Percentiles rank a stretch among this genome's conserved stretches.
Evolutionary conservation across 1,139 yeast genomes (phyloP).

Genomic region (Nakaseomyces delphensis): DNA sequence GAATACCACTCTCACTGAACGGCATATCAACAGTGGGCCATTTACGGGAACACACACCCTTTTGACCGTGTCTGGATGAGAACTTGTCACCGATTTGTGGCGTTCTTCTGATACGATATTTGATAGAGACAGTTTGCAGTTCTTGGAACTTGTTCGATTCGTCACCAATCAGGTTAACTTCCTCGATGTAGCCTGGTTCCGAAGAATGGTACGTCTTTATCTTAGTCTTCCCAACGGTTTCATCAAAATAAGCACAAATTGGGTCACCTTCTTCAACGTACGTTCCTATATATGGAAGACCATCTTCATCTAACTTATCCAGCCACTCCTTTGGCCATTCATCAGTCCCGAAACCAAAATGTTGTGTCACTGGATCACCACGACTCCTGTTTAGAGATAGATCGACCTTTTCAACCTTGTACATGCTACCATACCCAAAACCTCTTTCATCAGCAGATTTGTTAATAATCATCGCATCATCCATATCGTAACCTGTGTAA

Average conservation of each 20-base stretch:
- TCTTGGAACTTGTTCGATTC: constrained; percentile 64
- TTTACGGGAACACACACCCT: constrained; percentile 97
- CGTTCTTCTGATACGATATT: constrained; percentile 82
- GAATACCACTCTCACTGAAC: constrained; percentile 89
- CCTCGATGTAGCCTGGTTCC: constrained; percentile 93
- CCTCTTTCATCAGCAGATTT: constrained; percentile 98
- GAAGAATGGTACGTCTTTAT: constrained; percentile 88
- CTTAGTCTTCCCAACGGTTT: constrained; percentile 82
- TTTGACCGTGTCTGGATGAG: constrained; percentile 97
- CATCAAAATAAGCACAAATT: constrained; percentile 85
- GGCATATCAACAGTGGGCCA: constrained; percentile 99
- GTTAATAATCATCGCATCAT: constrained; percentile 97
- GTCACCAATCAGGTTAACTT: constrained; percentile 85
- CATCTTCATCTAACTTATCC: constrained; percentile 81
- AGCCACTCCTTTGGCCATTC: constrained; percentile 90
- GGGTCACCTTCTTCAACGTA: constrained; percentile 95
- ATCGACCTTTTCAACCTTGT: constrained; percentile 88
- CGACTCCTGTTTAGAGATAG: constrained; percentile 68
- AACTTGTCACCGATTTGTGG: constrained; percentile 97
- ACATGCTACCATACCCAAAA: constrained; percentile 93
- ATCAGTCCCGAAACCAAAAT: constrained; percentile 89
- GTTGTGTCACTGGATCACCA: constrained; percentile 93
- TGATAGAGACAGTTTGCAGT: constrained; percentile 77
- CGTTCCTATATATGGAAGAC: constrained; percentile 84
- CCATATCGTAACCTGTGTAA: constrained; percentile 98